Conservation (phyloP, 2,329 filamentous ascomycete species). For the Botryotinia narcissicola region DNA sequence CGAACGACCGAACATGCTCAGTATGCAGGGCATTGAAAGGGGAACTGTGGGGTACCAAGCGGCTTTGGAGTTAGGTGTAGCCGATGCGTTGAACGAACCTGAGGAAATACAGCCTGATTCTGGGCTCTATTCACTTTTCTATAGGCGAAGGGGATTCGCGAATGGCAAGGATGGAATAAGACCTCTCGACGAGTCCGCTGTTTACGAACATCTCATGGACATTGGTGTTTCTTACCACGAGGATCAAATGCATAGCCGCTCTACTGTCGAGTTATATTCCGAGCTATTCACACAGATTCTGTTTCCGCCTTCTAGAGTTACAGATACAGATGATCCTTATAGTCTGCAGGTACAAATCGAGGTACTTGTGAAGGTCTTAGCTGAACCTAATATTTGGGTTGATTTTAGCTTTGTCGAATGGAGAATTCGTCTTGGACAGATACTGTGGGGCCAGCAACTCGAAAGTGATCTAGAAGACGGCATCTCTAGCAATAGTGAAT, state of each 20-base stretch:
- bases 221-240: conserved; percentile 56
- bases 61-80: conserved; percentile 62
- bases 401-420: conserved; percentile 74
- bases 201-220: conserved; percentile 55
- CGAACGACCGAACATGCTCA: conserved; percentile 63
- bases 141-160: conserved; percentile 32
- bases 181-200: conserved; percentile 54
- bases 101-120: conserved; percentile 43
- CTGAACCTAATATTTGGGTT: conserved; percentile 66
- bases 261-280: conserved; percentile 58
- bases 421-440: conserved; percentile 69
- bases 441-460: conserved; percentile 60
- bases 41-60: conserved; percentile 69
- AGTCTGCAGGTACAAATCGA: conserved; percentile 69
- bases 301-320: conserved; percentile 54
- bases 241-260: conserved; percentile 49
- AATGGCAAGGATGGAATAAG: conserved; percentile 45
- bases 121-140: conserved; percentile 25
- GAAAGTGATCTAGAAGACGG: conserved; percentile 52
- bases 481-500: conserved; percentile 50
- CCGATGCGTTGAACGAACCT: conserved; percentile 62
- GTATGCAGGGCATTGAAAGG: conserved; percentile 68
- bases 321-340: conserved; percentile 57
- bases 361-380: conserved; percentile 63
- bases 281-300: conserved; percentile 61